A percentile compares a stretch with the other conserved stretches of the same genome.
These are phyloP conservation scores for Colletotrichum godetiae DNA, from an alignment of 2,329 filamentous ascomycete species.

Conservation along the genomic window DNA sequence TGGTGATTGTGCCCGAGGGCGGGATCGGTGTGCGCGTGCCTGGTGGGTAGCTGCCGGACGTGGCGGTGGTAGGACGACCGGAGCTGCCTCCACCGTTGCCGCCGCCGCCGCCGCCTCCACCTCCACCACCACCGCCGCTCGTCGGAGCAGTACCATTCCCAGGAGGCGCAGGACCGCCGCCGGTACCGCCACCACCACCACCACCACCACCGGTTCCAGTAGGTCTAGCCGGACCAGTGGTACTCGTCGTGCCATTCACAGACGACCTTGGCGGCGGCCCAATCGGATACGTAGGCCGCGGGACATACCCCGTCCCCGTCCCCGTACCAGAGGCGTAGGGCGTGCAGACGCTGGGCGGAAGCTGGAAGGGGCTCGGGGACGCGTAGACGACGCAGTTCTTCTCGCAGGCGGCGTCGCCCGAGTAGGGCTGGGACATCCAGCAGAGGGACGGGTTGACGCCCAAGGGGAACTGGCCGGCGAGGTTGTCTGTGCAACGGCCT, in stretches of 20 bases:
- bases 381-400: constrained; percentile 63
- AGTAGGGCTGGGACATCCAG: constrained; percentile 50
- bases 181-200: neutral
- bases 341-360: constrained; percentile 49
- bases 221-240: neutral
- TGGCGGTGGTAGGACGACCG: neutral
- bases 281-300: neutral
- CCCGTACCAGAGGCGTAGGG: constrained; percentile 38
- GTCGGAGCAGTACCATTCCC: neutral
- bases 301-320: constrained; percentile 19
- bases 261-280: constrained; percentile 5
- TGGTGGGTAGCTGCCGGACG: neutral
- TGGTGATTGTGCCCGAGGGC: constrained; percentile 29
- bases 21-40: constrained; percentile 25
- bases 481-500: constrained; percentile 57
- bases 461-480: constrained; percentile 54
- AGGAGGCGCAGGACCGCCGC: neutral
- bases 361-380: constrained; percentile 47
- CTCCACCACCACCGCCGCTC: neutral
- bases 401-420: constrained; percentile 59
- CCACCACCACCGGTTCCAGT: constrained; percentile 7
- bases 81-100: neutral
- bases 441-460: constrained; percentile 51
- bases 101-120: neutral
- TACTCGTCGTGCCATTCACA: neutral